Base-by-base conservation (phyloP, 129 eudicot genomes). In the Centella asiatica region DNA sequence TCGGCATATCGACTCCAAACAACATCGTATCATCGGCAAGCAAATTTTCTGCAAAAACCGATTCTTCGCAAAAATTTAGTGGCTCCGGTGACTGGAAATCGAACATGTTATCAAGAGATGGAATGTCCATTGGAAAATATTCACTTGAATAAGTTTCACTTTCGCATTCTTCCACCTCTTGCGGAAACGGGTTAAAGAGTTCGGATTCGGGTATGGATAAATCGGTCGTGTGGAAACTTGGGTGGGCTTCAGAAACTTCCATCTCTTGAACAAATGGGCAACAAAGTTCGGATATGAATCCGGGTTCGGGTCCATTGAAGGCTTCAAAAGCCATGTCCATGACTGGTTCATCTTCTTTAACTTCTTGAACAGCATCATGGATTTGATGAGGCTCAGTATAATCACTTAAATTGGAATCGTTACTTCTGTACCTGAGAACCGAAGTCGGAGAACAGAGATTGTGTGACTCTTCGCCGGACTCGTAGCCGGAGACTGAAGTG, bases 401-500 rank as follows among this genome's bases (percentile, higher is more conserved):
- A 24, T 72, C 81, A 56, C 68, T 69, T 4, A 77, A 70, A 19
- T 51, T 63, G 15, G 19, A 1, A 1, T n/a, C n/a, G n/a, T 52
- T 3, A 52, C 14, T 26, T 15, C 74, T 74, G 64, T 58, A 71
- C 49, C 78, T 83, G 14, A 87, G 54, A 3, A 87, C 96, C 0
- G 95, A 86, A 0, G 82, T 86, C 0, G 97, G 97, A 17, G 95
- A 85, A n/a, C 51, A 69, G 64, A 29, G 9, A 54, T 67, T 75
- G 44, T 34, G 72, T 0, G 88, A 85, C 70, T 83, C 88, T 0
- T 76, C 81, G 5, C 81, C 87, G 66, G 95, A 83, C 29, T 84
- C 95, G 44, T 86, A 76, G 0, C 90, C 86, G 42, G 95, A 81
- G 3, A 74, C 75, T 0, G 95, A 72, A 20, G 78, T 36, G 36